Evolutionary conservation across 176 grass and related monocot genomes (phyloP), one percentile per base, ranked within the genome.

Genomic region (Areca catechu): DNA sequence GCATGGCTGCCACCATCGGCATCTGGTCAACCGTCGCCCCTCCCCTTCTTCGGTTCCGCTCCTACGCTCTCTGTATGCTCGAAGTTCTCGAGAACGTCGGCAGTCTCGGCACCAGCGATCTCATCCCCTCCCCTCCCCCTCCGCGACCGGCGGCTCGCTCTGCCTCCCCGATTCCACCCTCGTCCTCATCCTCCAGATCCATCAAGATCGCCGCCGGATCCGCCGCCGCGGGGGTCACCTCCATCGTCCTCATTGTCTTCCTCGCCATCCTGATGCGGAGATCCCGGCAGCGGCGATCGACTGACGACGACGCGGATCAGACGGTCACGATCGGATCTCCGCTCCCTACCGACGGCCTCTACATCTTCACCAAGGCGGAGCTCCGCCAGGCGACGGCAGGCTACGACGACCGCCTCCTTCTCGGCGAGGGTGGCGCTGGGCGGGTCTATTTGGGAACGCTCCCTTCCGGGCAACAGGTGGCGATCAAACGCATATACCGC

Each of bases 321-420:
- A 53, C 3, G 49, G 43, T 4, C 28, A 3, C 17, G 10, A 5
- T 17, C 9, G 22, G 65, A n/a, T 56, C 74, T 23, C 57, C 62
- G 1, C 71, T 90, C 0, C 86, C 86, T 3, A 84, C 78, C 0
- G 86, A 82, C 6, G 86, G 86, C 1, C 15, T 90, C 5, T 90
- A 90, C 68, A 90, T 90, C 68, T 90, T 90, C 67, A 85, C 74
- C 16, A 85, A 79, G 53, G 53, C 71, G 4, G 82, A 90, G 77
- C 71, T 90, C 15, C 76, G 23, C 65, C 78, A 84, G 4, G 86
- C 86, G 0, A 85, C 82, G 4, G 69, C 79, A 22, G 67, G 86
- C 0, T 90, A 81, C 68, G 78, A 90, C 57, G 74, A 58, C 20
- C 59, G 73, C 23, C 67, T 85, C 20, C 62, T 90, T 15, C 71